These are phyloP conservation scores for Limnomonas spitsbergensis DNA, from an alignment of 139 green algal species.

Conservation along the genomic window DNA sequence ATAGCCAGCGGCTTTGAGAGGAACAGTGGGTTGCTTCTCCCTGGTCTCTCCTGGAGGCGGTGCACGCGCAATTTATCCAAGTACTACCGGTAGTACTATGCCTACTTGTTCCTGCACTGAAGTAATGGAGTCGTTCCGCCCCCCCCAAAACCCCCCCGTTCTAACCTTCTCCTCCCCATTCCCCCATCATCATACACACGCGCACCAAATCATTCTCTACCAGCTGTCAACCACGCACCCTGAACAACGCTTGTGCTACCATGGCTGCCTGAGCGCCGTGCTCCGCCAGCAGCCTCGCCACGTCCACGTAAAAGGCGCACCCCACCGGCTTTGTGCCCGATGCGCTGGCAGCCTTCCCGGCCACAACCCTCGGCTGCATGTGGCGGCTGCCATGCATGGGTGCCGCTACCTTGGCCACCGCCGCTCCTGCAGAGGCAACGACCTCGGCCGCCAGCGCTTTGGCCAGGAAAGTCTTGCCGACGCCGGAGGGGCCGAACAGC, in stretches of 20 bases:
- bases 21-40: not conserved
- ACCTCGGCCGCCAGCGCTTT: conserved; percentile 22
- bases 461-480: conserved; percentile 31
- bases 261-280: not conserved
- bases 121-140: not conserved
- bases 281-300: not conserved
- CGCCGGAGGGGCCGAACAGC: conserved; percentile 23
- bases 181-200: too few species aligned
- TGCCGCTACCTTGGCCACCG: not conserved
- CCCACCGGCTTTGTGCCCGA: not conserved
- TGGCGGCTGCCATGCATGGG: not conserved
- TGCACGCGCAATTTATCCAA: not conserved
- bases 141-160: not conserved
- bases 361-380: not conserved
- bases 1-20: not conserved
- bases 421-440: not conserved
- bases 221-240: too few species aligned
- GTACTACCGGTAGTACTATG: not conserved
- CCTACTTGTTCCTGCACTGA: not conserved
- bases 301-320: not conserved
- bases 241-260: conserved; percentile 1
- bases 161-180: too few species aligned
- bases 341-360: not conserved
- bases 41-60: too few species aligned
- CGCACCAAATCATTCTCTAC: too few species aligned